A percentile compares a stretch with the other conserved stretches of the same genome.
Conservation (phyloP, 768 basidiomycete genomes). For the Naganishia randhawae region DNA sequence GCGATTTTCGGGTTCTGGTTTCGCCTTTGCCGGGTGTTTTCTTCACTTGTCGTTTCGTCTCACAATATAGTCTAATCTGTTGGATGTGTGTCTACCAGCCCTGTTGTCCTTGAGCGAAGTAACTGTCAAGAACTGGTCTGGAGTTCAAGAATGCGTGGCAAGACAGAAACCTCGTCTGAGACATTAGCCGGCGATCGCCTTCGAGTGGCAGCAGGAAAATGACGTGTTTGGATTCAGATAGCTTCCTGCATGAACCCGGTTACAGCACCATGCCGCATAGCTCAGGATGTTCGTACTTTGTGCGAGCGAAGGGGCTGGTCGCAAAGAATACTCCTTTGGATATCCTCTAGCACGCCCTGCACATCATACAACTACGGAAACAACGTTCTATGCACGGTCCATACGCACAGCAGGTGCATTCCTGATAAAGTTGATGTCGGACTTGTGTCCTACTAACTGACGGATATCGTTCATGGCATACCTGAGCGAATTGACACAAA, state of each 20-base stretch:
- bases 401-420: conserved; percentile 86
- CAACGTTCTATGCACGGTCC: conserved; percentile 54
- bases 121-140: no score
- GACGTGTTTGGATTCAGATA: conserved; percentile 12
- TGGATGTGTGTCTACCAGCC: neutral
- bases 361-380: neutral
- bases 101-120: neutral
- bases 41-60: neutral
- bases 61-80: neutral
- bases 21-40: neutral
- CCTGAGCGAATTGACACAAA: conserved; percentile 53
- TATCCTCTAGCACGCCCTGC: neutral
- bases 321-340: no score
- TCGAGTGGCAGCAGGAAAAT: neutral
- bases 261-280: no score
- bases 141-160: neutral
- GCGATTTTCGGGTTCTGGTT: no score
- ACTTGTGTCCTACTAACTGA: conserved; percentile 95
- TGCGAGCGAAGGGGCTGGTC: no score
- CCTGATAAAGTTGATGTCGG: conserved; percentile 81
- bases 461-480: conserved; percentile 98
- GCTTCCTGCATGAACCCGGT: no score
- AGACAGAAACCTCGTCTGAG: neutral
- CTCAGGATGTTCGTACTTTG: no score
- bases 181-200: conserved; percentile 23